Evolutionary conservation across 2,329 filamentous ascomycete species (phyloP), one percentile per base, ranked within the genome.

Genomic region (Diaporthe citri): DNA sequence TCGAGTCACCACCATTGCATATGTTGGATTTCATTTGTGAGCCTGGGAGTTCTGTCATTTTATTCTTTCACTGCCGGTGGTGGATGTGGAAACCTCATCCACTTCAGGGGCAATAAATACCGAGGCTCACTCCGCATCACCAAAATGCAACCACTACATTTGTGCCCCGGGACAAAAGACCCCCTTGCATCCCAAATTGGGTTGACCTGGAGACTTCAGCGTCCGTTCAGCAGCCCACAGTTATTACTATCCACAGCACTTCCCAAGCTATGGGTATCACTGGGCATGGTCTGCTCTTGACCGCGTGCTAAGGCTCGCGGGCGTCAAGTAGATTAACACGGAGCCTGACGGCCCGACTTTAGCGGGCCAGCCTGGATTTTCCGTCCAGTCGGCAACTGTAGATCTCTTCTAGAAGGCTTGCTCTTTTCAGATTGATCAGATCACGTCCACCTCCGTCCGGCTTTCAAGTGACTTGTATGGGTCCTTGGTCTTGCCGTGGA

Each of bases 261-360:
- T 28, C 13, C 13, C 31, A 36, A 17, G 43, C 7, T 52, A 28
- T 66, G 2, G 51, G 13, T 39, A 28, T 52, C 15, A 28, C 22
- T 22, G 31, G n/a, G 7, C 28, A 13, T 39, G 5, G 46, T n/a
- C 46, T 41, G 13, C 46, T 25, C 20, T 52, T 52, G 64, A 39
- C 31, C n/a, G 39, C 2, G 8, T 52, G 22, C 64, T 52, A 67
- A 67, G 43, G 46, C 64, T 39, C 39, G 6, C 9, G 31, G 46
- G 64, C 64, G 13, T 67, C 64, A 67, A 39, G 46, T 67, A 67
- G 64, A 67, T 67, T 67, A 67, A 52, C 28, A 52, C 64, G 64
- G 64, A 67, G 46, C 64, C 12, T 39, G 64, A 52, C 64, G 64
- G 46, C 64, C 64, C 64, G 64, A 39, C 64, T 15, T 67, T 67